Evolutionary conservation across 1,284 basidiomycete genomes (phyloP), one percentile per base, ranked within the genome.

Genomic region (Cryptococcus sp.): DNA sequence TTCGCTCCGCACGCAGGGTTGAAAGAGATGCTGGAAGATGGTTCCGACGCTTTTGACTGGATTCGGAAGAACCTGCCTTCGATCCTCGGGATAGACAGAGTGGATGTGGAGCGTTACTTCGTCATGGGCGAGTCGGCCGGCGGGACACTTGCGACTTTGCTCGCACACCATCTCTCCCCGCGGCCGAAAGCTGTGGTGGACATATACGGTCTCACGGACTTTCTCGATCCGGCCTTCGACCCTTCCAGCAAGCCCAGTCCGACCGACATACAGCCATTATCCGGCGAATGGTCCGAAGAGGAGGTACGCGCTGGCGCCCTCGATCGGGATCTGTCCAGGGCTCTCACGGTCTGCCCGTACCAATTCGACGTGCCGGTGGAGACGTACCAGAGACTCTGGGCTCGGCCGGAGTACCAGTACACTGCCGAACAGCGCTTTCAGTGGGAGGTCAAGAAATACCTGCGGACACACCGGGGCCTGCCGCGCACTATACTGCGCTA

Each of bases 121-220:
- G 55, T 67, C 1, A 68, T 58, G n/a, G 71, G 71, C 3, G 70
- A 72, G 17, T 54, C 47, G 1, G 66, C 70, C 1, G 71, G 71
- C 23, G 71, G 61, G 10, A 42, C 38, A 7, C 35, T 63, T n/a
- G 53, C 50, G 40, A 47, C 54, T 1, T 30, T 65, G 10, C 41
- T 59, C 8, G 60, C 48, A 11, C 52, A 47, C 41, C 4, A n/a
- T 4, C 54, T 70, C 7, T n/a, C 46, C 3, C 67, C 67, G 2
- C 49, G 55, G 15, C 60, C 58, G 3, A 38, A 47, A 43, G 58
- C 56, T n/a, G 49, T 65, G 4, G 48, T 63, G 6, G 46, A 56
- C 20, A 53, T 61, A 16, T 63, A 66, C 50, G 59, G 57, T 1
- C 48, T 51, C 4, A 45, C 48, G 13, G 61, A 65, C 30, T 48